Conservation (phyloP, 179 eudicot genomes). For the Actinidia chinensis region DNA sequence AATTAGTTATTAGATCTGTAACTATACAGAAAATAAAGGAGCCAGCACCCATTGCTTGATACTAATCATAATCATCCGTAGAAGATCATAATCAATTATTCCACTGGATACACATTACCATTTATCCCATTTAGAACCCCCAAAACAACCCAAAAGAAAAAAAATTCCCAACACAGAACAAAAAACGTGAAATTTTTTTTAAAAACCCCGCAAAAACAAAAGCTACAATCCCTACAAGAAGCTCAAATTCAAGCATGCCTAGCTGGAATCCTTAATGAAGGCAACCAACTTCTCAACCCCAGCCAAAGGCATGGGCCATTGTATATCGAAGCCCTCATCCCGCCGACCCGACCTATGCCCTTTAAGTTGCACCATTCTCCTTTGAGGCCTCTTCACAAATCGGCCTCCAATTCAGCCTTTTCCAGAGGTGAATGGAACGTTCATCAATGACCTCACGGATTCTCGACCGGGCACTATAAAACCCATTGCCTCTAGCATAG, state of each 20-base stretch:
- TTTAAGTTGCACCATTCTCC: slow-evolving; percentile 94
- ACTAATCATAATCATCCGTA: slow-evolving; percentile 1
- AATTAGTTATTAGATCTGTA: too few species aligned
- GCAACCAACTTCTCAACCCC: slow-evolving; percentile 93
- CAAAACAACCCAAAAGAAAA: background rate
- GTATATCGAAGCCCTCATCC: slow-evolving; percentile 94
- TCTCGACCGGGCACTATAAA: slow-evolving; percentile 89
- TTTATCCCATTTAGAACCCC: background rate
- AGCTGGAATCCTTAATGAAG: slow-evolving; percentile 96
- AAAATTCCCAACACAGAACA: slow-evolving; percentile 7
- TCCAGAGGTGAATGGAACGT: slow-evolving; percentile 90
- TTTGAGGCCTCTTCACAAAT: slow-evolving; percentile 80
- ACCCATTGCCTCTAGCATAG: slow-evolving; percentile 76
- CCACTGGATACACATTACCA: background rate
- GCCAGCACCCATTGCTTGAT: slow-evolving; percentile 11
- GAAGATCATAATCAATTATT: background rate
- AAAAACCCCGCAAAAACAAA: slow-evolving; percentile 6
- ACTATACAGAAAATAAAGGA: background rate
- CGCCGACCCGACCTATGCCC: slow-evolving; percentile 96
- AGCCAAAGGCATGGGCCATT: slow-evolving; percentile 98
- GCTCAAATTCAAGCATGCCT: slow-evolving; percentile 68
- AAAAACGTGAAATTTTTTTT: slow-evolving; percentile 12
- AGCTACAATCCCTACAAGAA: background rate
- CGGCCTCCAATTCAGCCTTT: slow-evolving; percentile 74
- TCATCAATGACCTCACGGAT: slow-evolving; percentile 95